Conservation (phyloP, 2,329 filamentous ascomycete species). For the Chrysoporthe cubensis region DNA sequence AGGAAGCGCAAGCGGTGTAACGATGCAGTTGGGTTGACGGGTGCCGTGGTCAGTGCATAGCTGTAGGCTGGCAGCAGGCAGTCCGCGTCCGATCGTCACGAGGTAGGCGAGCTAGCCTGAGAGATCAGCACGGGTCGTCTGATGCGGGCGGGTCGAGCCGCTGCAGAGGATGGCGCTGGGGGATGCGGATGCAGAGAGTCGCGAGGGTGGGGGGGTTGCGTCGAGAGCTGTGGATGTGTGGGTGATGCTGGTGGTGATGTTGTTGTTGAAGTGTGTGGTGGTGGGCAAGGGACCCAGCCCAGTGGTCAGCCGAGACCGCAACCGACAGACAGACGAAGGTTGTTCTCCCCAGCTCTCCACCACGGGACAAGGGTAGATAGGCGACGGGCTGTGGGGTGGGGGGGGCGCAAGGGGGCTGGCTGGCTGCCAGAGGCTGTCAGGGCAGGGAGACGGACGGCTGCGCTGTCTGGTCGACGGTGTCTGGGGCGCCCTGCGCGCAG, state of each 20-base stretch:
- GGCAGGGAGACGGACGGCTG: background rate
- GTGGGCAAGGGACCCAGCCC: background rate
- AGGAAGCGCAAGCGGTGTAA: constrained; percentile 15
- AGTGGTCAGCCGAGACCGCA: constrained; percentile 15
- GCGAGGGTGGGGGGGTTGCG: background rate
- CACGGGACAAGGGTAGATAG: background rate
- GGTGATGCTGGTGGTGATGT: constrained; percentile 9
- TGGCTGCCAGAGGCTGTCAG: background rate
- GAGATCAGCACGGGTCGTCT: constrained; percentile 18
- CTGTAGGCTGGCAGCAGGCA: constrained; percentile 19
- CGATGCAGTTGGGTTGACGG: constrained; percentile 11
- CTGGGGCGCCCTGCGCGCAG: background rate
- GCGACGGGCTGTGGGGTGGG: background rate
- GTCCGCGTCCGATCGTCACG: constrained; percentile 18
- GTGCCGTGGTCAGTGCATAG: constrained; percentile 28
- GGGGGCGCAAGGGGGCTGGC: background rate
- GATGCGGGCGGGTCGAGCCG: constrained; percentile 23
- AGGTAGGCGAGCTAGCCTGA: constrained; percentile 11
- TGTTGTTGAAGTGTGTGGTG: background rate
- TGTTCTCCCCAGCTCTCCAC: constrained; percentile 1
- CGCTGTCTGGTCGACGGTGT: background rate
- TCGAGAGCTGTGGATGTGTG: background rate
- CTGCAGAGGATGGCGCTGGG: constrained; percentile 1
- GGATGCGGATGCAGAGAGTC: background rate
- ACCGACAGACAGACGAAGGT: constrained; percentile 9